Evolutionary conservation across 352 stramenopile genomes (phyloP), one percentile per base, ranked within the genome.

Genomic region (Peronospora tabacina): DNA sequence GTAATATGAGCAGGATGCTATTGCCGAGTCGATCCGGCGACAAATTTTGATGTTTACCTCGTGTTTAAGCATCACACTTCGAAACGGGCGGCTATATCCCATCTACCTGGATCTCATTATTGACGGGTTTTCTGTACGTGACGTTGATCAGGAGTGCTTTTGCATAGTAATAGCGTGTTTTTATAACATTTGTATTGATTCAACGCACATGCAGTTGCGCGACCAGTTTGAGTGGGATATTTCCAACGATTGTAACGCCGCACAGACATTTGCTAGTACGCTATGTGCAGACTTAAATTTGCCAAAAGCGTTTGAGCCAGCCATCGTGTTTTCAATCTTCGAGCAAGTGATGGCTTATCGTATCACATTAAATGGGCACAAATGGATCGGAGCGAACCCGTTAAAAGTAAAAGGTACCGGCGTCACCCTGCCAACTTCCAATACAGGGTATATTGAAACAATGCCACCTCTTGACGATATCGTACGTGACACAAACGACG

Each of bases 201-300:
- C 44, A 10, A 8, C 17, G 0, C 19, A 30, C 2, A 36, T 42
- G 24, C 47, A 90, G 79, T 55, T 90, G 3, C 75, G 71, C 7
- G 79, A 90, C 56, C 79, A 88, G 50, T 85, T 90, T 22, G 79
- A 90, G 45, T 90, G 79, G 79, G 76, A 90, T 43, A 75, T 87
- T 26, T 74, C 61, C 28, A 78, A 72, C 32, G 61, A 75, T 39
- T 78, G 68, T 35, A 49, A 54, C 30, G 61, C 71, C 6, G 68
- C 66, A 4, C 63, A 87, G 39, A 45, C 45, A 5, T 90, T 90
- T 52, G 76, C 79, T 1, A 52, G 37, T 34, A 75, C 62, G 39
- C 49, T 90, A 15, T 83, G 74, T 30, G 51, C 55, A 39, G 79
- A 90, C 17, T 48, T 90, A 36, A 76, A 75, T 40, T 55, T 90